A percentile compares a stretch with the other conserved stretches of the same genome.
Conservation (phyloP, 192 early-diverging fungal genomes). For the Rhizoclosmatium sp. region DNA sequence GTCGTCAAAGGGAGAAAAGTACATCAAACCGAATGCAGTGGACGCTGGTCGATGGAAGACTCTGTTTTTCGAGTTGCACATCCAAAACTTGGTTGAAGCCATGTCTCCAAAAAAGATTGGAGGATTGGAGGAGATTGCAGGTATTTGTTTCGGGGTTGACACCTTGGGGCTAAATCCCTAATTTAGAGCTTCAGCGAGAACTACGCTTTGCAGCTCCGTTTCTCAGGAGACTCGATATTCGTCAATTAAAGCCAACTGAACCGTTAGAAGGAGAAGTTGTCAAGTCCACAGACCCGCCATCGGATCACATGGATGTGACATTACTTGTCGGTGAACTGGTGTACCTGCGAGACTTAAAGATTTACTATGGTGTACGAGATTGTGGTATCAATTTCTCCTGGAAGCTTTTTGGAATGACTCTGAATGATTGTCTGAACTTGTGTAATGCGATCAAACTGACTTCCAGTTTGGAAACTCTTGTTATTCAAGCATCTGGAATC, state of each 20-base stretch:
- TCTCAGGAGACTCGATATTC: constrained; percentile 39
- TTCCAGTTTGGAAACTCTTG: constrained; percentile 32
- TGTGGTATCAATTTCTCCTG: constrained; percentile 61
- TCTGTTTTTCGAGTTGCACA: constrained; percentile 58
- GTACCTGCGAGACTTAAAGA: constrained; percentile 44
- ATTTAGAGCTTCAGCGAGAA: constrained; percentile 35
- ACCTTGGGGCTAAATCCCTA: background rate
- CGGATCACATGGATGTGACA: constrained; percentile 56
- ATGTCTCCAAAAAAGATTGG: constrained; percentile 44
- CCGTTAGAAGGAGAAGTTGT: constrained; percentile 38
- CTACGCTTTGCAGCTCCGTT: constrained; percentile 49
- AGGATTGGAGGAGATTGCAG: constrained; percentile 36
- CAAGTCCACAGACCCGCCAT: constrained; percentile 40
- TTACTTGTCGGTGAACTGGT: constrained; percentile 43
- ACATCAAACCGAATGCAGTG: background rate
- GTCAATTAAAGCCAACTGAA: constrained; percentile 50
- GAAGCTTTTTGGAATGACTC: constrained; percentile 62
- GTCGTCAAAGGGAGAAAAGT: constrained; percentile 13
- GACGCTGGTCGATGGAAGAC: constrained; percentile 58
- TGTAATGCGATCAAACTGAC: constrained; percentile 35
- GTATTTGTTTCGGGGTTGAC: background rate
- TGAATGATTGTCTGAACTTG: constrained; percentile 50
- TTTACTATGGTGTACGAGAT: constrained; percentile 58
- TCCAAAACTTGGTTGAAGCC: constrained; percentile 49
- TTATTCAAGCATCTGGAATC: constrained; percentile 49